These are phyloP conservation scores for Nakataea oryzae DNA, from an alignment of 2,329 filamentous ascomycete genomes.

Conservation along the genomic window DNA sequence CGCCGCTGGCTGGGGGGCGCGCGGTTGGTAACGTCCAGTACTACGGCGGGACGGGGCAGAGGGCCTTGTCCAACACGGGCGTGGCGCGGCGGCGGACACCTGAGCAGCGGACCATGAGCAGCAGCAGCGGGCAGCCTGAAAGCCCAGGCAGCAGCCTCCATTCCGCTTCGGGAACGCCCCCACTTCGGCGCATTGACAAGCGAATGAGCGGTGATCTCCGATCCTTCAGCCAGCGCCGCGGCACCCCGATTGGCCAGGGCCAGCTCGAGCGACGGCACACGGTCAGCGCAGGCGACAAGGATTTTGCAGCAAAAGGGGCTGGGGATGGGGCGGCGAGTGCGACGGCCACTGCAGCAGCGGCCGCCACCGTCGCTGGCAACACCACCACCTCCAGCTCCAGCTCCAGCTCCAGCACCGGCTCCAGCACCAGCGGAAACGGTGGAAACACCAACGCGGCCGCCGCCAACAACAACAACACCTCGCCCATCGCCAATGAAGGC, in stretches of 20 bases:
- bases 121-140: conserved; percentile 32
- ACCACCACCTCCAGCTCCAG: conserved; percentile 8
- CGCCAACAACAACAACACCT: conserved; percentile 23
- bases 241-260: conserved; percentile 12
- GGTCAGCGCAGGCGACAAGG: conserved; percentile 8
- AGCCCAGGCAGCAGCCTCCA: conserved; percentile 47
- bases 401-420: conserved; percentile 27
- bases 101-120: conserved; percentile 40
- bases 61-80: conserved; percentile 43
- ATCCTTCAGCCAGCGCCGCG: conserved; percentile 47
- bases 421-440: neutral
- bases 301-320: conserved; percentile 7
- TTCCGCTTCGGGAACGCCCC: conserved; percentile 44
- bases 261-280: conserved; percentile 7
- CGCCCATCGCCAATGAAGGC: conserved; percentile 77
- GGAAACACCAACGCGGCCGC: conserved; percentile 7
- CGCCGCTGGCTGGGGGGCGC: neutral
- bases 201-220: conserved; percentile 68
- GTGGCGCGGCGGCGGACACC: conserved; percentile 40
- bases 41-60: conserved; percentile 7
- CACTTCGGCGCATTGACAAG: conserved; percentile 58
- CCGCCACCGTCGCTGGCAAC: neutral
- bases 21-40: neutral
- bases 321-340: neutral
- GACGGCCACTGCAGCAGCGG: neutral